These are phyloP conservation scores for Podosphaera xanthii DNA, from an alignment of 2,329 filamentous ascomycete species.

Conservation along the genomic window DNA sequence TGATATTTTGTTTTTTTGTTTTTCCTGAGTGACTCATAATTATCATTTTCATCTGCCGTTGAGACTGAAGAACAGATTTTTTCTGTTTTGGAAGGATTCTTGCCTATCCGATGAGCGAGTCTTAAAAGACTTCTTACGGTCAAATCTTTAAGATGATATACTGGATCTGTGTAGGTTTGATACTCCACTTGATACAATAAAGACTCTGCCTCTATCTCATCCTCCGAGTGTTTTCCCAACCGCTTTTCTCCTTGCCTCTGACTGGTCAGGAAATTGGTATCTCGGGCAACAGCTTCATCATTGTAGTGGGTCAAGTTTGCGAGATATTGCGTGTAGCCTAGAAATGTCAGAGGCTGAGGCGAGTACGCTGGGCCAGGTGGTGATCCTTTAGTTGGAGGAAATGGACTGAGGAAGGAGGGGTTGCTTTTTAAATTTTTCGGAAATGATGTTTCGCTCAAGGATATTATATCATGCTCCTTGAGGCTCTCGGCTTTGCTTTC, in stretches of 20 bases:
- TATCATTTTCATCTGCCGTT: conserved; percentile 10
- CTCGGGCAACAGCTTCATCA: conserved; percentile 23
- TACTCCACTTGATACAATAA: conserved; percentile 73
- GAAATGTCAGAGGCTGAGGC: conserved; percentile 55
- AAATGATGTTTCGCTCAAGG: conserved; percentile 20
- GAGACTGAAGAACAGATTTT: conserved; percentile 5
- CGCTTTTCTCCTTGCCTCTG: conserved; percentile 44
- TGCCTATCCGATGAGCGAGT: conserved; percentile 57
- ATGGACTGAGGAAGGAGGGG: conserved; percentile 41
- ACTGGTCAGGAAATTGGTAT: conserved; percentile 16
- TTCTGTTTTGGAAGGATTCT: conserved; percentile 19
- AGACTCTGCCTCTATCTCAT: conserved; percentile 31
- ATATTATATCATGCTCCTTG: conserved; percentile 7
- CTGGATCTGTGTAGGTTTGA: conserved; percentile 51
- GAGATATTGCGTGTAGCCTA: conserved; percentile 74
- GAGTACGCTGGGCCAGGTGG: conserved; percentile 79
- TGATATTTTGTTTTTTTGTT: conserved; percentile 27
- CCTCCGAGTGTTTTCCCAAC: conserved; percentile 30
- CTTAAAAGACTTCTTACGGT: conserved; percentile 64
- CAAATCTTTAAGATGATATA: conserved; percentile 58
- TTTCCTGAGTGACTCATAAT: conserved; percentile 16
- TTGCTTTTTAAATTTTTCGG: conserved; percentile 28
- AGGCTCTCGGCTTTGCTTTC: background rate
- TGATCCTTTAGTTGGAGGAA: conserved; percentile 45
- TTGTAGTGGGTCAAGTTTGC: conserved; percentile 86